These are phyloP conservation scores for Agaricales sp. DNA, from an alignment of 1,284 basidiomycete species.

Conservation along the genomic window DNA sequence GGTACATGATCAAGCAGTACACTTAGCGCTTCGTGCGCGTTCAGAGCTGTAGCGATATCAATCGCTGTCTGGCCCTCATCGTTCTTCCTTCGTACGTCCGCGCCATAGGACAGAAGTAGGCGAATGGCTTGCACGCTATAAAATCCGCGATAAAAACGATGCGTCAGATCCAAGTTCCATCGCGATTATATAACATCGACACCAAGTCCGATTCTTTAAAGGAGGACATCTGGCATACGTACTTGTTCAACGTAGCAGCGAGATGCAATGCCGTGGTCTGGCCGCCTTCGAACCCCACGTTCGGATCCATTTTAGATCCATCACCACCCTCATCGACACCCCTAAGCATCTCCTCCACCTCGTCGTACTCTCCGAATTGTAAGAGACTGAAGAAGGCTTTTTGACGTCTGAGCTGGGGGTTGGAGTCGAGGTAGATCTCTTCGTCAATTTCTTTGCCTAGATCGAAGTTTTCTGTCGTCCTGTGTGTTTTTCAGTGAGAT, in stretches of 20 bases:
- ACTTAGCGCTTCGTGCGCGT: too few relatives aligned
- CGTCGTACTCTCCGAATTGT: background rate
- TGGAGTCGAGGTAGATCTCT: background rate
- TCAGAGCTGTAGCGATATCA: too few relatives aligned
- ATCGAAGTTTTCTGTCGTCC: background rate
- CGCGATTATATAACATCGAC: too few relatives aligned
- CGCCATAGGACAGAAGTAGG: background rate
- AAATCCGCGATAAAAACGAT: background rate
- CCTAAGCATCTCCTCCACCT: background rate
- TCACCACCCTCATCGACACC: background rate
- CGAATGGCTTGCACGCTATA: background rate
- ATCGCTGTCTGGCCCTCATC: background rate
- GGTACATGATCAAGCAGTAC: too few relatives aligned
- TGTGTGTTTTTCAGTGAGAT: too few relatives aligned
- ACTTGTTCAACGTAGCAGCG: background rate
- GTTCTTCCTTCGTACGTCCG: background rate
- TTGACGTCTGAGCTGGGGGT: background rate
- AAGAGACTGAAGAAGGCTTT: background rate
- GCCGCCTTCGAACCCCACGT: background rate
- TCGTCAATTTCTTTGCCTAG: background rate
- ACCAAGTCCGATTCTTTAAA: background rate
- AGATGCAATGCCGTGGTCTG: background rate
- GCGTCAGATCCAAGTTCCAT: too few relatives aligned
- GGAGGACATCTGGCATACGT: background rate
- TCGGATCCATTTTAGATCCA: background rate